Evolutionary conservation across 306 rosid species (phyloP), one percentile per base, ranked within the genome.

Genomic region (Quercus variabilis): DNA sequence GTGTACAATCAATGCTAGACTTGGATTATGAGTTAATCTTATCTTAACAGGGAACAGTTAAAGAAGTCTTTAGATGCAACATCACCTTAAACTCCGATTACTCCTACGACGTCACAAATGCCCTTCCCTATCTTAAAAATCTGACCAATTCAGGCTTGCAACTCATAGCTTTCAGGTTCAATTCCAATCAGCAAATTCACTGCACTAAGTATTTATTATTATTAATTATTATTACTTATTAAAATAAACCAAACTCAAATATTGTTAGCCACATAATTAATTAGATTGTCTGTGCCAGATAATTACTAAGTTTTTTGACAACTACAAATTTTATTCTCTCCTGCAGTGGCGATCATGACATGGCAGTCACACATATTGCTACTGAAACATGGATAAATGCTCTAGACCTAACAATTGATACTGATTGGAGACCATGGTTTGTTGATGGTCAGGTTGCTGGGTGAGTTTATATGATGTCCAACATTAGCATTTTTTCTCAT

Each of bases 261-360:
- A 12, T 10, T 49, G 4, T 10, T 10, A 49, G 54, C 15, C 54
- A 49, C 4, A 49, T 49, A 49, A 49, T 49, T 3, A 49, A 49
- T 49, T 49, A 49, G 54, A 49, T 13, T 49, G 54, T 49, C 4
- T 12, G 31, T 4, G 30, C 67, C 31, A 3, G 33, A 31, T 9
- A 65, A 30, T 67, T 67, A 3, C 14, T 6, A 12, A 49, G 5
- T 3, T 49, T 49, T 49, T 3, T 41, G 11, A 41, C 0, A 41
- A 41, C 46, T 41, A 41, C 46, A 41, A 65, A 33, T 67, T 30
- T 33, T 19, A 33, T 10, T 33, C 17, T 33, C 69, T 8, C 5
- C 6, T 55, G 55, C 70, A 80, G 83, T 55, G 83, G 83, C 30
- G 74, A 80, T 55, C 78, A 52, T 55, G 83, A 80, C 31, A 80